These are phyloP conservation scores for Scheffersomyces quercinus DNA, from an alignment of 1,139 yeast species.

Conservation along the genomic window DNA sequence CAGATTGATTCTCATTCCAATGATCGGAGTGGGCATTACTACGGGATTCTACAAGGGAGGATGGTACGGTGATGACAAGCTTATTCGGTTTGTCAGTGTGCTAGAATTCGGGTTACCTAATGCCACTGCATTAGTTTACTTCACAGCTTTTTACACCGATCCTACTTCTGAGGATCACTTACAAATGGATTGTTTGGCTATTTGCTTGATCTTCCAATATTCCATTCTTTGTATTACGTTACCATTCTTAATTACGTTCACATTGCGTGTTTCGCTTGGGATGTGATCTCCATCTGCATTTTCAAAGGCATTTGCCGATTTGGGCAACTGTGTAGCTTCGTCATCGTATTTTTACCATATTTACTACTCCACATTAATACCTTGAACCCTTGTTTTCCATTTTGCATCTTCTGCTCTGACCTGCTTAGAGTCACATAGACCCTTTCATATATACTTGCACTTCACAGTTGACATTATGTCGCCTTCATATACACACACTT, in stretches of 20 bases:
- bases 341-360: too few relatives aligned
- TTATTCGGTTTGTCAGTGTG: conserved; percentile 64
- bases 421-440: too few relatives aligned
- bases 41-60: conserved; percentile 46
- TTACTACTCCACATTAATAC: too few relatives aligned
- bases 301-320: too few relatives aligned
- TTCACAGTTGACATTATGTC: too few relatives aligned
- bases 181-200: conserved; percentile 84
- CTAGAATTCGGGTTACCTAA: conserved; percentile 80
- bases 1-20: conserved; percentile 41
- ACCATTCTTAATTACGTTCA: conserved; percentile 67
- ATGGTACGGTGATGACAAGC: conserved; percentile 52
- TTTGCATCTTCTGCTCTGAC: too few relatives aligned
- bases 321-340: too few relatives aligned
- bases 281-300: conserved; percentile 8
- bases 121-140: conserved; percentile 80
- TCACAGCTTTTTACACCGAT: conserved; percentile 82
- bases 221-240: conserved; percentile 57
- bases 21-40: conserved; percentile 47
- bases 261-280: conserved; percentile 43
- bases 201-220: conserved; percentile 71
- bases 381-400: too few relatives aligned
- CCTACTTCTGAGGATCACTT: conserved; percentile 58
- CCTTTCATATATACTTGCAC: too few relatives aligned
- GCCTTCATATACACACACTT: too few relatives aligned